These are phyloP conservation scores for Marasmius tenuissimus DNA, from an alignment of 1,284 basidiomycete genomes.

Conservation along the genomic window DNA sequence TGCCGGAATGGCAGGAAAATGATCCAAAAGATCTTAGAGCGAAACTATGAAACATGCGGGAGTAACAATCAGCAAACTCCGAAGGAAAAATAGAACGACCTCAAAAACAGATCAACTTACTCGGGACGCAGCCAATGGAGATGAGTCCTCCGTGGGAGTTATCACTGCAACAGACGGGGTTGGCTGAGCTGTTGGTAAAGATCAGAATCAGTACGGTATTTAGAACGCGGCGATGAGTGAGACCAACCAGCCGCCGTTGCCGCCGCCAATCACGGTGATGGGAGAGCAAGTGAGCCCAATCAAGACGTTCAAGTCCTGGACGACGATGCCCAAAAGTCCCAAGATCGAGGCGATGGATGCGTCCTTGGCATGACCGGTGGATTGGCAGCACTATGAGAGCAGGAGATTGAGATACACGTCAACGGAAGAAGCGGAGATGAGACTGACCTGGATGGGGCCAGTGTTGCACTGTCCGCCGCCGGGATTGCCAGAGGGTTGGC, in stretches of 20 bases:
- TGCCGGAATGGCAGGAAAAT: no score
- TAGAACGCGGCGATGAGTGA: background rate
- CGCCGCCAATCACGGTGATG: conserved; percentile 26
- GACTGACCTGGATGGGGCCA: conserved; percentile 4
- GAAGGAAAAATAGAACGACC: background rate
- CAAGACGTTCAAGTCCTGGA: background rate
- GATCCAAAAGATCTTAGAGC: no score
- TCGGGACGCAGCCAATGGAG: conserved; percentile 39
- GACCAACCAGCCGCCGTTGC: conserved; percentile 36
- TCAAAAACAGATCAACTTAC: conserved; percentile 30
- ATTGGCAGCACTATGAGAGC: conserved; percentile 8
- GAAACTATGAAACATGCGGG: background rate
- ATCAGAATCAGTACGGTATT: background rate
- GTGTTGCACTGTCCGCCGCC: conserved; percentile 24
- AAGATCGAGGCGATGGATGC: background rate
- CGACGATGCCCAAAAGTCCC: background rate
- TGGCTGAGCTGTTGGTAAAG: conserved; percentile 26
- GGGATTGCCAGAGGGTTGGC: conserved; percentile 27
- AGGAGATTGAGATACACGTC: background rate
- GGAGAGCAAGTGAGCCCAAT: conserved; percentile 39
- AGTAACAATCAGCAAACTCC: background rate
- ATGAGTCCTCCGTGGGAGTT: conserved; percentile 42
- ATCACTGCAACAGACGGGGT: conserved; percentile 45
- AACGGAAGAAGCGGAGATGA: background rate
- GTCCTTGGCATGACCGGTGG: background rate